These are phyloP conservation scores for Microdochium trichocladiopsis DNA, from an alignment of 2,329 filamentous ascomycete species.

Conservation along the genomic window DNA sequence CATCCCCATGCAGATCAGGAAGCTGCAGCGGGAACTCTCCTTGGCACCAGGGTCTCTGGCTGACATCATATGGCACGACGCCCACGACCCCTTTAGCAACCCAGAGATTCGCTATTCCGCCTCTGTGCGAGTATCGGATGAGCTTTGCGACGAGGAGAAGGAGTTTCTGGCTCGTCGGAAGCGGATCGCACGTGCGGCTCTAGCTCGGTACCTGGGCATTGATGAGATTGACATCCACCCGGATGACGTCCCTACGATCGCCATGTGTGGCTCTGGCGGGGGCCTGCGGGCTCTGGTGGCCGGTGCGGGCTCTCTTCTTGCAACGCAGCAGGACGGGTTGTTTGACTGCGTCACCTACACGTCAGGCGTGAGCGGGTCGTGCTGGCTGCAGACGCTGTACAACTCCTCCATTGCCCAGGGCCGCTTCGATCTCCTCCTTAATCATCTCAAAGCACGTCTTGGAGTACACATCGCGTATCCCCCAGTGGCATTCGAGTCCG, in stretches of 20 bases:
- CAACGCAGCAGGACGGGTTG: constrained; percentile 76
- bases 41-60: constrained; percentile 83
- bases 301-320: constrained; percentile 79
- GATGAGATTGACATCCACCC: constrained; percentile 77
- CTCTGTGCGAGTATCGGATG: constrained; percentile 70
- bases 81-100: constrained; percentile 74
- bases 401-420: constrained; percentile 70
- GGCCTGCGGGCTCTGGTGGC: constrained; percentile 86
- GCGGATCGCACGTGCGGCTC: constrained; percentile 59
- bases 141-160: constrained; percentile 79
- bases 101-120: constrained; percentile 84
- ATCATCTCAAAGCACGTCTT: constrained; percentile 80
- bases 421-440: constrained; percentile 62
- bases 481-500: constrained; percentile 69
- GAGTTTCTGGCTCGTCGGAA: constrained; percentile 65
- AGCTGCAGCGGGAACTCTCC: constrained; percentile 81
- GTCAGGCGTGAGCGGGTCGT: constrained; percentile 90
- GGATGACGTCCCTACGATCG: constrained; percentile 88
- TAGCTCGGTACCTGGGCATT: constrained; percentile 77
- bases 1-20: constrained; percentile 69
- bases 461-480: constrained; percentile 90
- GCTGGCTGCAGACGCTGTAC: constrained; percentile 88
- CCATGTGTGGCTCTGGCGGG: constrained; percentile 89
- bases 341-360: constrained; percentile 95
- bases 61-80: constrained; percentile 89